A percentile compares a stretch with the other conserved stretches of the same genome.
phyloP scores from a whole-genome alignment of 768 basidiomycete species.

The Chalciporus pseudorubinellus region DNA sequence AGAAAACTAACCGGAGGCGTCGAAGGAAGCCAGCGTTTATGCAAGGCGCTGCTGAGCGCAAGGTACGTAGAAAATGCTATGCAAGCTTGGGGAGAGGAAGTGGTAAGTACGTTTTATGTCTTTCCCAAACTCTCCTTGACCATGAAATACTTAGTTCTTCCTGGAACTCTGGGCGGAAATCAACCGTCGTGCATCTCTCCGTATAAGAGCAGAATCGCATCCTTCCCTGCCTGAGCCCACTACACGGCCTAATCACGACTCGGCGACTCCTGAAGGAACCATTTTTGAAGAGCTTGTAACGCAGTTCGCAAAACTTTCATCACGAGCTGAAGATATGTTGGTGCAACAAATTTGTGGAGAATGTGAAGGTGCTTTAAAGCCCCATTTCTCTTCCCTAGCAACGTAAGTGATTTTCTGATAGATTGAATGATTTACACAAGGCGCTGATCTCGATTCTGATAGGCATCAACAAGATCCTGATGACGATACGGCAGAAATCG shows the following conservation, averaged over 20 bases:
- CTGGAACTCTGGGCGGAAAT: constrained; percentile 87
- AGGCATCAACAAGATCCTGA: constrained; percentile 15
- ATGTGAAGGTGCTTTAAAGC: constrained; percentile 70
- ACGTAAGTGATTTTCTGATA: constrained; percentile 34
- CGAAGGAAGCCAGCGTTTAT: constrained; percentile 77
- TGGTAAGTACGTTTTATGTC: constrained; percentile 49
- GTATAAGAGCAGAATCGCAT: constrained; percentile 48
- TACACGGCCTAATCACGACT: constrained; percentile 9
- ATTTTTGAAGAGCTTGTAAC: constrained; percentile 78
- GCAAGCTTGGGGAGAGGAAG: constrained; percentile 84
- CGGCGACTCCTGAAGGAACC: constrained; percentile 52
- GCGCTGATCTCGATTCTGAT: background rate
- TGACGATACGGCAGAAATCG: constrained; percentile 32
- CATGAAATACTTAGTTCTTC: constrained; percentile 65
- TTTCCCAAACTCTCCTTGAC: background rate
- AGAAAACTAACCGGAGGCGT: constrained; percentile 75
- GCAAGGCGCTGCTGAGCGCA: constrained; percentile 84
- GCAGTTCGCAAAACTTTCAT: constrained; percentile 57
- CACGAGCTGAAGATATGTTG: constrained; percentile 85
- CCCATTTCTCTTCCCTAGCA: constrained; percentile 59
- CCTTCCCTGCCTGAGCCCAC: constrained; percentile 50
- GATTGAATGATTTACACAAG: background rate
- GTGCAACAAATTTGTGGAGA: constrained; percentile 81
- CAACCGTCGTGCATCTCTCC: constrained; percentile 54
- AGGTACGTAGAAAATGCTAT: constrained; percentile 68